Evolutionary conservation across 345 rosid genomes (phyloP).

Genomic region (Eucalyptus coolabah): DNA sequence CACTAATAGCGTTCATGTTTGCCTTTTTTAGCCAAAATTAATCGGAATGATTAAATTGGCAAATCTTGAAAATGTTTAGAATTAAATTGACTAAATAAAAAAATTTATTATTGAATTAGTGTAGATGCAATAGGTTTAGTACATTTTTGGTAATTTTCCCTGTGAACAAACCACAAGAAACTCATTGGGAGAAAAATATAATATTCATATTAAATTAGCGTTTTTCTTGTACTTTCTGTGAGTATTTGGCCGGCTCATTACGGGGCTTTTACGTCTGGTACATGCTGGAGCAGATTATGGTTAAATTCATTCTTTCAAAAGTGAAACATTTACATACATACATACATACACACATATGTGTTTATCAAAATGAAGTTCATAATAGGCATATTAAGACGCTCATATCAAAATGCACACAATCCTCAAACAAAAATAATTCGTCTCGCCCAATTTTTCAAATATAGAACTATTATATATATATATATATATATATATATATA

Average conservation of each 20-base stretch:
- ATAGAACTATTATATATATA: too few relatives aligned
- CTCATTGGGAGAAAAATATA: neutral
- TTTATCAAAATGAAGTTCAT: neutral
- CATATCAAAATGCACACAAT: neutral
- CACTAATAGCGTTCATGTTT: fast-evolving
- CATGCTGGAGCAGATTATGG: neutral
- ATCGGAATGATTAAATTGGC: too few relatives aligned
- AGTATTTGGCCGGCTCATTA: neutral
- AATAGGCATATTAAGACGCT: neutral
- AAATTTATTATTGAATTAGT: fast-evolving
- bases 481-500: too few relatives aligned
- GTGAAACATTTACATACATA: neutral
- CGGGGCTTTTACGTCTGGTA: neutral
- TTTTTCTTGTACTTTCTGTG: neutral
- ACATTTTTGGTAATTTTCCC: too few relatives aligned
- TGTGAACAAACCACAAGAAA: neutral
- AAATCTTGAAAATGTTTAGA: too few relatives aligned
- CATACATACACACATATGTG: neutral
- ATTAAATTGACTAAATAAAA: too few relatives aligned
- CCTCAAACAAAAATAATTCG: neutral
- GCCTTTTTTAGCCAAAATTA: too few relatives aligned
- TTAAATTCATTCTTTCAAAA: neutral
- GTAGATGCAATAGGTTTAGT: too few relatives aligned
- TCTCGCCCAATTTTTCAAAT: neutral
- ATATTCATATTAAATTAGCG: neutral